These are phyloP conservation scores for Blastobotrys serpentis DNA, from an alignment of 1,139 yeast genomes.

Conservation along the genomic window DNA sequence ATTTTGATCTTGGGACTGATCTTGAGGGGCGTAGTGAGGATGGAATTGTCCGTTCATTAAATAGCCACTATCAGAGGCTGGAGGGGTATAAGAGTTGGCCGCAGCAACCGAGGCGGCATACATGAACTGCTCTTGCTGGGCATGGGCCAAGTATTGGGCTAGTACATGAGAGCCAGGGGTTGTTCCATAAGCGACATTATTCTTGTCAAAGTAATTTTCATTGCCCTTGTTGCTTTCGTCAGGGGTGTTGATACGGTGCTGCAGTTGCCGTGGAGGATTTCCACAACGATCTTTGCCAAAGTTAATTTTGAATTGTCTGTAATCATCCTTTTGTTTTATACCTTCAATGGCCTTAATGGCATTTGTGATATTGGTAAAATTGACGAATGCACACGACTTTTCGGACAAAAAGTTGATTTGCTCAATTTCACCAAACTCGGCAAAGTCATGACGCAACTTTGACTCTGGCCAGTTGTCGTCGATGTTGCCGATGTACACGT, in stretches of 20 bases:
- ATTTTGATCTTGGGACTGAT: slow-evolving; percentile 8
- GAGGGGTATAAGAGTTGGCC: slow-evolving; percentile 2
- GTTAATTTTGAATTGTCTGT: slow-evolving; percentile 60
- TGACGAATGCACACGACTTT: slow-evolving; percentile 88
- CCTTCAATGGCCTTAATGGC: slow-evolving; percentile 83
- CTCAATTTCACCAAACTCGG: slow-evolving; percentile 87
- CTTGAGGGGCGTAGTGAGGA: slow-evolving; percentile 1
- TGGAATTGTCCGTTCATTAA: slow-evolving; percentile 1
- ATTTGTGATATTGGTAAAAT: slow-evolving; percentile 81
- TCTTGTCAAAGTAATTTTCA: slow-evolving; percentile 7
- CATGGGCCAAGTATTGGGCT: slow-evolving; percentile 73
- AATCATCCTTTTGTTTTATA: slow-evolving; percentile 51
- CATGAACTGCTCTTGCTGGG: slow-evolving; percentile 60
- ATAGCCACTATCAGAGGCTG: not conserved
- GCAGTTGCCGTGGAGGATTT: slow-evolving; percentile 53
- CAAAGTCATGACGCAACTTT: slow-evolving; percentile 68
- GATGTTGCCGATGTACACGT: slow-evolving; percentile 79
- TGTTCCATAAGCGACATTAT: slow-evolving; percentile 11
- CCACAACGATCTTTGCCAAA: slow-evolving; percentile 97
- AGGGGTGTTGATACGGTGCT: slow-evolving; percentile 13
- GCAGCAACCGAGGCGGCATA: slow-evolving; percentile 55
- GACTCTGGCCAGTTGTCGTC: slow-evolving; percentile 56
- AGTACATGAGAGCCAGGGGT: slow-evolving; percentile 65
- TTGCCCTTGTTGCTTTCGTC: slow-evolving; percentile 10
- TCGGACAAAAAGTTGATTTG: slow-evolving; percentile 84